phyloP scores from a whole-genome alignment of 2,329 filamentous ascomycete genomes.

The Berkeleyomyces rouxiae region DNA sequence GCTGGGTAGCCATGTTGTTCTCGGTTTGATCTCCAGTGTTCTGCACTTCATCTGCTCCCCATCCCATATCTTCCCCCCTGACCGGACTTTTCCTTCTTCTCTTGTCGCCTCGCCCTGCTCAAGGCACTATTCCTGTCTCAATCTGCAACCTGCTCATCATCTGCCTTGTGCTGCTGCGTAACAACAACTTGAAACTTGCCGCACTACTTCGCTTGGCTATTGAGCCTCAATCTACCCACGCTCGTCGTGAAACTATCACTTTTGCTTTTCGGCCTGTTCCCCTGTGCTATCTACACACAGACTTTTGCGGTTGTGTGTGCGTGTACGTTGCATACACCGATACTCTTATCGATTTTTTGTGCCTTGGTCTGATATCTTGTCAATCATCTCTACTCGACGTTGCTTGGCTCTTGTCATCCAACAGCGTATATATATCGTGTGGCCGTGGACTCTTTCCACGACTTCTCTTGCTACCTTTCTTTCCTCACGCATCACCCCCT shows the following conservation, averaged over 20 bases:
- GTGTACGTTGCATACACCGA: no score
- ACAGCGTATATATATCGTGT: background rate
- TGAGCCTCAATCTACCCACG: background rate
- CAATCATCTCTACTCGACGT: no score
- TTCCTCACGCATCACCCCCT: constrained; percentile 1
- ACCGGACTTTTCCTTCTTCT: background rate
- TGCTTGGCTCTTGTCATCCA: no score
- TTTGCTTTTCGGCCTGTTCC: background rate
- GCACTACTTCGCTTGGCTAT: background rate
- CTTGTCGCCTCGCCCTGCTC: background rate
- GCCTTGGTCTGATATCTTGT: background rate
- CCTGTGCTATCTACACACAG: background rate
- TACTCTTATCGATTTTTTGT: no score
- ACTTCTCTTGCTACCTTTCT: background rate
- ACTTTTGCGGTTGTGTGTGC: background rate
- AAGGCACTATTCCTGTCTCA: background rate
- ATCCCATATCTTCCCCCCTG: background rate
- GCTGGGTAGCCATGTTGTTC: background rate
- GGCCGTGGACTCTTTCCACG: background rate
- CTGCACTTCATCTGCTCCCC: background rate
- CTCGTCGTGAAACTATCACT: background rate
- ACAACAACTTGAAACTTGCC: background rate
- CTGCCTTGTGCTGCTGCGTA: background rate
- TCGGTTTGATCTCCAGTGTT: background rate
- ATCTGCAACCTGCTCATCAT: background rate